Evolutionary conservation across 1,284 basidiomycete genomes (phyloP), one percentile per base, ranked within the genome.

Genomic region (Gomphus bonarii): DNA sequence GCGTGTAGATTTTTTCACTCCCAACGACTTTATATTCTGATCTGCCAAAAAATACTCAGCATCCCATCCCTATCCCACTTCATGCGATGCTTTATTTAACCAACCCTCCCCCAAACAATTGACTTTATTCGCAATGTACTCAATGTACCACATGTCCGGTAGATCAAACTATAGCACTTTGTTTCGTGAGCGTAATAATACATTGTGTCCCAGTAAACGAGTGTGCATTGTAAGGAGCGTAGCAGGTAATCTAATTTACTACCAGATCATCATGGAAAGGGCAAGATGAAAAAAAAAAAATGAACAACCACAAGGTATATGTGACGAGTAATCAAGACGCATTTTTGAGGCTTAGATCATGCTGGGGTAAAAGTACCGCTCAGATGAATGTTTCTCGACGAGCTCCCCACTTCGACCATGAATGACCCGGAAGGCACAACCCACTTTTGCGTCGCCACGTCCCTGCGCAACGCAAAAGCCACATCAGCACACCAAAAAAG

Each of bases 381-480:
- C 16, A 58, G 42, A 33, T 58, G 56, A 18, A 58, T 58, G 14
- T 51, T 53, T 42, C 56, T 25, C 40, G 56, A 58, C 25, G 50
- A 52, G 43, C 56, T 58, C 18, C 56, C 56, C 11, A 58, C 56
- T 16, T 33, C n/a, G 8, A 58, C 56, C 5, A 22, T 51, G 40
- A 58, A 58, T 14, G 42, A 16, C 38, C 56, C 56, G 16, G 25
- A 22, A 1, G 56, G 56, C 6, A 58, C 30, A 18, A 36, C 31
- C 56, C 56, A 58, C 31, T 52, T 51, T 65, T 82, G 80, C 46
- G 66, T 65, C 6, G 61, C 68, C 11, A 70, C 73, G 63, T 83
- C 79, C 81, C 81, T 55, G 28, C 25, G 6, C 49, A 80, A 71
- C 22, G 79, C 81, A 59, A 86, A 64, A 61, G 84, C 81, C 62